Base-by-base conservation (phyloP, 208 protist species). In the Leishmania braziliensis region DNA sequence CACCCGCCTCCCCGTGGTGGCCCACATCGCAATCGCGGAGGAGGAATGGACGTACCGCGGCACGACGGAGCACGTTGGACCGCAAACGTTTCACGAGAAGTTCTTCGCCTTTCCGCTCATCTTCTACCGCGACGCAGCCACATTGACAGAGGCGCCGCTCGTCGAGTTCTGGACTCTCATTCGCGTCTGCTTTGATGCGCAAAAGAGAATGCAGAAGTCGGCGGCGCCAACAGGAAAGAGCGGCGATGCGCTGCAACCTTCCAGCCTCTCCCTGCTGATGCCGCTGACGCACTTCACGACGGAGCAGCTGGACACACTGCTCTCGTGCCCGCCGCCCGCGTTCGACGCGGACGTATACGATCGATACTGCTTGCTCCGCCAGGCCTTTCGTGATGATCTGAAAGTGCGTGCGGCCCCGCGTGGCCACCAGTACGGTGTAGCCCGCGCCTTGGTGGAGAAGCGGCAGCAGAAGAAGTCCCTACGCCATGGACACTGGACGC, bases 21-120 rank as follows among this genome's bases (percentile, higher is more conserved):
- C 82, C 26, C 92, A 92, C 88, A 75, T 95, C 66, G 90, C 85
- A 10, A 91, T 97, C 58, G 95, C 95, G 4, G 92, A 95, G 76
- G 94, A 97, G 84, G 92, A 96, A 81, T 97, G 95, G 93, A 75
- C 89, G 10, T 97, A 91, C 81, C 91, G 95, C 50, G 95, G 95
- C 65, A 94, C 90, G 20, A 93, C 87, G 26, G 91, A 96, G 43
- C 81, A 93, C 78, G 79, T 96, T 23, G 77, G 71, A 33, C 95
- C 96, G 75, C 89, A 89, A 46, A 88, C 86, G 36, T 97, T 97
- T 73, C 94, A 90, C 85, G 91, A 95, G 71, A 93, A 94, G 65
- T 94, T 96, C 62, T 97, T 96, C 60, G 75, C 69, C 43, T 92
- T 95, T 36, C 93, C 95, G 5, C 91, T 97, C 74, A 94, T 96